Evolutionary conservation across 257 asterid species (phyloP).

Genomic region (Solanum dulcamara): DNA sequence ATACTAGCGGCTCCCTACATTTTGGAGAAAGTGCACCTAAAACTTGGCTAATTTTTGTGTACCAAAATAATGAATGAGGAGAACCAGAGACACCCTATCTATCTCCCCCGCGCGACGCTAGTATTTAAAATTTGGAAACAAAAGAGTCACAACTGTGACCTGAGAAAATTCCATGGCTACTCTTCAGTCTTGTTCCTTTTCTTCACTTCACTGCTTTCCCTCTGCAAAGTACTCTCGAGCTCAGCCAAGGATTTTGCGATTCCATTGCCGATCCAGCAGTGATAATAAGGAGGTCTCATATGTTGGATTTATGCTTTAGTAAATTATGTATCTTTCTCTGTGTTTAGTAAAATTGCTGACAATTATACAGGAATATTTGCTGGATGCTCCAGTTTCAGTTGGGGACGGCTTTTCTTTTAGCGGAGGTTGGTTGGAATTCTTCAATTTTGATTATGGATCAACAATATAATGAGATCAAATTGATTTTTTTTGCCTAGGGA

Average conservation of each 20-base stretch:
- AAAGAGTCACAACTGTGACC: constrained; percentile 8
- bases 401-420: constrained; percentile 95
- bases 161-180: constrained; percentile 39
- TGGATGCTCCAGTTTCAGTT: constrained; percentile 68
- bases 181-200: constrained; percentile 14
- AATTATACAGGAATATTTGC: constrained; percentile 47
- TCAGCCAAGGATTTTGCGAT: background rate
- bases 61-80: constrained; percentile 8
- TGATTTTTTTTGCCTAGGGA: constrained; percentile 36
- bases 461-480: background rate
- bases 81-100: constrained; percentile 58
- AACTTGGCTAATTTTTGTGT: background rate
- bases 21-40: background rate
- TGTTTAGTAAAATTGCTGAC: background rate
- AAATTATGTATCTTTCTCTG: background rate
- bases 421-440: constrained; percentile 53
- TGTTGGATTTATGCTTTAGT: background rate
- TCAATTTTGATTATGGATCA: background rate
- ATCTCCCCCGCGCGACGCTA: background rate
- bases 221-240: background rate
- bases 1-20: too few species aligned
- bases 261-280: constrained; percentile 37
- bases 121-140: background rate
- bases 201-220: constrained; percentile 17
- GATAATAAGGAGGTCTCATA: constrained; percentile 41